Base-by-base conservation (phyloP, 2,329 filamentous ascomycete species). In the Fusarium dimerum region DNA sequence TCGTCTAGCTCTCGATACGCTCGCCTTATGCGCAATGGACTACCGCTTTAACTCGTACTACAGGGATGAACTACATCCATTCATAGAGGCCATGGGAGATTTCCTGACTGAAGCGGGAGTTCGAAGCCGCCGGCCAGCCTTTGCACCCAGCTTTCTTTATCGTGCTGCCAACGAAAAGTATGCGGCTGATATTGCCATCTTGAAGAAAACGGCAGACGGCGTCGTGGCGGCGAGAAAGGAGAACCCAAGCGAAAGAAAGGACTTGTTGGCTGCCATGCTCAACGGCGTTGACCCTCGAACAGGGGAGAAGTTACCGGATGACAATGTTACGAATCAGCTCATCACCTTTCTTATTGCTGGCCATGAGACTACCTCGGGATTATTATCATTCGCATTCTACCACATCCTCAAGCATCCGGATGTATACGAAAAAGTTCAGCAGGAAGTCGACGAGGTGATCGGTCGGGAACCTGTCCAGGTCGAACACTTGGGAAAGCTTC, bases 1-100 rank as follows among this genome's bases (percentile, higher is more conserved):
- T 3, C 80, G 87, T n/a, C 73, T 91, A 32, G 84, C 88, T 0
- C 78, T 92, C 3, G 88, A 92, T 65, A 88, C 87, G 0, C 78
- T 92, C 9, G 86, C 85, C 2, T 77, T 92, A 3, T 88, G 86
- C 67, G 76, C 83, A n/a, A 87, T 89, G 83, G 81, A 82, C 38
- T 87, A 79, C 53, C 83, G 88, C 16, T 91, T 91, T 77, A 91
- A 91, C 70, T 86, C 82, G 1, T 90, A 86, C 69, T 92, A 91
- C 65, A 77, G 78, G 29, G 81, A 88, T 13, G 76, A 83, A 9
- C 73, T 87, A 67, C 88, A 92, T 59, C 87, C 87, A 0, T 91
- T 92, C 60, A 77, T 90, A 39, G 68, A 77, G 42, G 81, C 85
- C 34, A 90, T 91, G 87, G 76, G 77, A 1, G 77, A 77, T n/a